Conservation (phyloP, 1,284 basidiomycete genomes). For the Cutaneotrichosporon daszewskae region DNA sequence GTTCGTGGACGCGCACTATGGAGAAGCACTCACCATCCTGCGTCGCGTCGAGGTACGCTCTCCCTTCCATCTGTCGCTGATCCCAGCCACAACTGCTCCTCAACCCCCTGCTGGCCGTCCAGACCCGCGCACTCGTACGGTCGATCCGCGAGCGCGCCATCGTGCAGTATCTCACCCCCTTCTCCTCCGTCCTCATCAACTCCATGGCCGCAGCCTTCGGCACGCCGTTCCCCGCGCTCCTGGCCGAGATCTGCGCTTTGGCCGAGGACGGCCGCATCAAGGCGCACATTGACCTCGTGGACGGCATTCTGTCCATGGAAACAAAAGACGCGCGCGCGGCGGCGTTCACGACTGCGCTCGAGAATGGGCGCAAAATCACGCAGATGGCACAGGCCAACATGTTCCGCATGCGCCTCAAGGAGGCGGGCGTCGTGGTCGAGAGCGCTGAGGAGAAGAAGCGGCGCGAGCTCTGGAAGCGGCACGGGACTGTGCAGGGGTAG, state of each 20-base stretch:
- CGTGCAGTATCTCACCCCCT: conserved; percentile 41
- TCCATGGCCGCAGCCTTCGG: conserved; percentile 37
- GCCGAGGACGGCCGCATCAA: conserved; percentile 24
- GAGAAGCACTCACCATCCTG: conserved; percentile 25
- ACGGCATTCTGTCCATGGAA: conserved; percentile 28
- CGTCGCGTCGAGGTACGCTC: conserved; percentile 26
- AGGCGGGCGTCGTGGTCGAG: too few relatives aligned
- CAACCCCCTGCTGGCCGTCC: conserved; percentile 25
- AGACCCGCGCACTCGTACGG: conserved; percentile 16
- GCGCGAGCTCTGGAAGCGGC: too few relatives aligned
- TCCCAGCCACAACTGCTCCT: conserved; percentile 25
- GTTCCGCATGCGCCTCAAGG: conserved; percentile 23
- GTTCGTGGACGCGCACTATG: conserved; percentile 37
- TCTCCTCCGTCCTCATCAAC: conserved; percentile 28
- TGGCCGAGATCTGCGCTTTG: conserved; percentile 25
- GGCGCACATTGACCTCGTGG: conserved; percentile 40
- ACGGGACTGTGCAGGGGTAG: too few relatives aligned
- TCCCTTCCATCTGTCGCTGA: conserved; percentile 1
- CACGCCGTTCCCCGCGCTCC: conserved; percentile 18
- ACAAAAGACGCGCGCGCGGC: conserved; percentile 23
- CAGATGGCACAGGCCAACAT: conserved; percentile 21
- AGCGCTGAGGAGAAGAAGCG: too few relatives aligned
- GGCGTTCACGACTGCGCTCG: conserved; percentile 24
- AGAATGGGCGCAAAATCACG: conserved; percentile 20
- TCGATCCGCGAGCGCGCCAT: conserved; percentile 32